Evolutionary conservation across 2,329 filamentous ascomycete species (phyloP), one percentile per base, ranked within the genome.

Genomic region (Microcyclosporella mali): DNA sequence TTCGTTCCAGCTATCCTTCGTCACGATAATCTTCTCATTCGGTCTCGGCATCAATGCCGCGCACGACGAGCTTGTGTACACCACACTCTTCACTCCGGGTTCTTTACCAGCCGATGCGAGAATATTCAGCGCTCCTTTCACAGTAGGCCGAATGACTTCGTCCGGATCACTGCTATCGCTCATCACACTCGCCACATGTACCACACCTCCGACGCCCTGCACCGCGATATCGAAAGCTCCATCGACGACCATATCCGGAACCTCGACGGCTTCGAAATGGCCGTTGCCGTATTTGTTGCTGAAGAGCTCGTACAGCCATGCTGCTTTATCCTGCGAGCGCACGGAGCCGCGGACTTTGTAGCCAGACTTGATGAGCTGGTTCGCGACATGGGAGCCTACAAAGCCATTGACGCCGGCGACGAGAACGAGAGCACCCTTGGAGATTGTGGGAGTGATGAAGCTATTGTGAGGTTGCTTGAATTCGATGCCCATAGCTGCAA

Each of bases 161-260:
- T 70, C 56, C 1, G 70, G 66, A 7, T 73, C 56, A 0, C 12
- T 19, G n/a, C n/a, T 19, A 3, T 14, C 19, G 16, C 15, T 27
- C 3, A 70, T 33, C 10, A 67, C 60, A 9, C 66, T 65, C 0
- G 73, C 73, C 6, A 71, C 56, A 50, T 75, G 72, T 14, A 66
- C 56, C 35, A 75, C 61, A 3, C 67, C 70, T 1, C 62, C 55
- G n/a, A 63, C 60, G 10, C 66, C 65, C 39, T 50, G 44, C 14
- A 53, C 42, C 6, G 49, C 51, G 9, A 42, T 41, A 44, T 56
- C 47, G 41, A 51, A 55, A 7, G 54, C 54, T 11, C 43, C 49
- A 14, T 44, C 39, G 7, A 30, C 19, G 27, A 42, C 33, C 50
- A 56, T 51, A 40, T 57, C 51, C 11, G 41, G 31, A 3, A 57